phyloP scores from a whole-genome alignment of 768 basidiomycete species.

The Lentinula aciculospora region DNA sequence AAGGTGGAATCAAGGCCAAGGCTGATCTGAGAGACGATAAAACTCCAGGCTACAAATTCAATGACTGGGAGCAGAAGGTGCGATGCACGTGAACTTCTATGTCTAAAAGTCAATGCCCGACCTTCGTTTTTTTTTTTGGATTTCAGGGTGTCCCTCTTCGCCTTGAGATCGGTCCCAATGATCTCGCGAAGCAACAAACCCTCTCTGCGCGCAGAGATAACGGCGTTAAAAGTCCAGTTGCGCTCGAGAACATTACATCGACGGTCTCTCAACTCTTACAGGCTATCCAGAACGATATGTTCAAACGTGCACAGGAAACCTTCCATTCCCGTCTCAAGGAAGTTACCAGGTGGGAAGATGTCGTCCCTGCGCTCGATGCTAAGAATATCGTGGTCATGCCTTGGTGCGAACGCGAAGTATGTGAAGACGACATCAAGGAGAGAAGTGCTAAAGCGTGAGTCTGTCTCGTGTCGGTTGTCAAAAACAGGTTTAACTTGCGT shows the following conservation, averaged over 20 bases:
- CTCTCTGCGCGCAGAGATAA: slow-evolving; percentile 76
- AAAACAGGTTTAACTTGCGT: slow-evolving; percentile 11
- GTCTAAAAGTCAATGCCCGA: background rate
- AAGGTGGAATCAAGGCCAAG: slow-evolving; percentile 73
- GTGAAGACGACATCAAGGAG: slow-evolving; percentile 99
- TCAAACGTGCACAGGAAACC: slow-evolving; percentile 62
- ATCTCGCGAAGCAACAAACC: slow-evolving; percentile 78
- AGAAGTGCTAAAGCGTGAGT: slow-evolving; percentile 77
- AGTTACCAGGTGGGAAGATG: slow-evolving; percentile 84
- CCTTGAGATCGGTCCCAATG: slow-evolving; percentile 94
- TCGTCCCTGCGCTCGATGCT: slow-evolving; percentile 86
- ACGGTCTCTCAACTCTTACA: slow-evolving; percentile 67
- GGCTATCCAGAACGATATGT: slow-evolving; percentile 89
- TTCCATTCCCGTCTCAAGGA: slow-evolving; percentile 69
- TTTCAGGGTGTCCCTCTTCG: slow-evolving; percentile 90
- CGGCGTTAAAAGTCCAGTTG: slow-evolving; percentile 39
- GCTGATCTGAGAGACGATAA: slow-evolving; percentile 94
- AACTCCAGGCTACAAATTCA: slow-evolving; percentile 98
- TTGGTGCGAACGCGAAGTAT: slow-evolving; percentile 91
- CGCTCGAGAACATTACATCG: slow-evolving; percentile 32
- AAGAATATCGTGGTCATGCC: slow-evolving; percentile 88
- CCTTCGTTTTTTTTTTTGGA: background rate
- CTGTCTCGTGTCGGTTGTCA: slow-evolving; percentile 12
- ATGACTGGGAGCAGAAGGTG: slow-evolving; percentile 98
- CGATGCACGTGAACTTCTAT: too few relatives aligned